These are phyloP conservation scores for Cladosporium halotolerans DNA, from an alignment of 2,329 filamentous ascomycete genomes.

Conservation along the genomic window DNA sequence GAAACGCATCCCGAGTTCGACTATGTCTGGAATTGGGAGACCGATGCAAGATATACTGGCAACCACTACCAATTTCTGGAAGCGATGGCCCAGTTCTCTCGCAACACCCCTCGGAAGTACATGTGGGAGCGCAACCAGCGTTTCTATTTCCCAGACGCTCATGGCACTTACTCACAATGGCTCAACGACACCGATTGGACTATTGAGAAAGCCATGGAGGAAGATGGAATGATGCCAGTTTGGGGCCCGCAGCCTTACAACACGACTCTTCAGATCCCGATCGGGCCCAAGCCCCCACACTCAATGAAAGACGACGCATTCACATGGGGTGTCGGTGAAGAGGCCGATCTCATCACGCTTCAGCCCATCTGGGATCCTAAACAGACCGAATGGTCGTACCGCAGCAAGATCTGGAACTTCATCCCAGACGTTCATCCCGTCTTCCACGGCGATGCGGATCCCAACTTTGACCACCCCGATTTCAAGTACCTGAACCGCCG, in stretches of 20 bases:
- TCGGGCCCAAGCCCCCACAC: constrained; percentile 68
- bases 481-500: constrained; percentile 57
- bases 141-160: constrained; percentile 49
- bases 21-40: constrained; percentile 79
- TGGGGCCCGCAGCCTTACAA: constrained; percentile 75
- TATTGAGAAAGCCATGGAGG: constrained; percentile 34
- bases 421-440: constrained; percentile 59
- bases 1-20: constrained; percentile 73
- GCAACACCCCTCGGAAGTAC: constrained; percentile 50
- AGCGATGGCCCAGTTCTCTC: constrained; percentile 52
- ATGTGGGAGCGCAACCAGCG: constrained; percentile 54
- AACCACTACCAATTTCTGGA: constrained; percentile 76
- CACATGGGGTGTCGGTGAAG: constrained; percentile 80
- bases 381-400: constrained; percentile 68
- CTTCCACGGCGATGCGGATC: constrained; percentile 61
- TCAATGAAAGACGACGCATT: constrained; percentile 73
- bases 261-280: constrained; percentile 64
- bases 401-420: constrained; percentile 47
- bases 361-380: constrained; percentile 89
- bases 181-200: constrained; percentile 37
- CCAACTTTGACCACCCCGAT: constrained; percentile 47
- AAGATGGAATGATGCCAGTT: constrained; percentile 51
- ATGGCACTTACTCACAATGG: constrained; percentile 45
- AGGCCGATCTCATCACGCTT: constrained; percentile 85
- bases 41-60: constrained; percentile 71